These are phyloP conservation scores for Sarocladiaceae sp. DNA, from an alignment of 2,329 filamentous ascomycete species.

Conservation along the genomic window DNA sequence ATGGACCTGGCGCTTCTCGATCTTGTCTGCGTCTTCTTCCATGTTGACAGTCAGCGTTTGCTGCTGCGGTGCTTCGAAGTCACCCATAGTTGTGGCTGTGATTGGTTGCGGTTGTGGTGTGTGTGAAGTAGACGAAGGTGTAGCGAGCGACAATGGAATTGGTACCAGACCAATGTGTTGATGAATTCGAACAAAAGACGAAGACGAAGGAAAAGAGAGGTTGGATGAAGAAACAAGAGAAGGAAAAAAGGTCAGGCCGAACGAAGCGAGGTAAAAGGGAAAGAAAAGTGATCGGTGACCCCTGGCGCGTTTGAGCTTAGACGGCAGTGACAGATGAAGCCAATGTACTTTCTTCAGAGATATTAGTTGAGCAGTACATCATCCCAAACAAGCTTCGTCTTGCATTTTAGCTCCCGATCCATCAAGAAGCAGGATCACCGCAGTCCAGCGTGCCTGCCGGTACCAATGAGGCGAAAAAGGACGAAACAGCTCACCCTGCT, in stretches of 20 bases:
- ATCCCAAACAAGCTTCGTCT: neutral
- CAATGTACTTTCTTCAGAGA: neutral
- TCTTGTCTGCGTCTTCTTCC: neutral
- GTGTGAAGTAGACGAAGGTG: neutral
- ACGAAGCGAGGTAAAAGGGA: neutral
- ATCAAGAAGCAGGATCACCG: neutral
- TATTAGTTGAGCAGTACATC: neutral
- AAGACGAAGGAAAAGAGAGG: neutral
- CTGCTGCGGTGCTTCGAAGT: slow-evolving; percentile 1
- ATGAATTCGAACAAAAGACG: neutral
- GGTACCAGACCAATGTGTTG: neutral
- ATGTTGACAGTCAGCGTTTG: neutral
- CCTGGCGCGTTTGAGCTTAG: slow-evolving; percentile 1
- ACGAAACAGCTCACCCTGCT: neutral
- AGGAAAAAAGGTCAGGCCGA: slow-evolving; percentile 2
- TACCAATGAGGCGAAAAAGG: neutral
- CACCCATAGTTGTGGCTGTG: neutral
- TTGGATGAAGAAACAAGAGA: neutral
- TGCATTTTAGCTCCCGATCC: neutral
- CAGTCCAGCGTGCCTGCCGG: neutral
- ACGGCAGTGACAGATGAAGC: slow-evolving; percentile 1
- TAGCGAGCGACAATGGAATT: neutral
- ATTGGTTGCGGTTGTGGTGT: neutral
- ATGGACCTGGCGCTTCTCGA: neutral
- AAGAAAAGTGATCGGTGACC: neutral